Conservation (phyloP, 225 moss, liverwort and hornwort genomes). For the Polytrichum formosum region DNA sequence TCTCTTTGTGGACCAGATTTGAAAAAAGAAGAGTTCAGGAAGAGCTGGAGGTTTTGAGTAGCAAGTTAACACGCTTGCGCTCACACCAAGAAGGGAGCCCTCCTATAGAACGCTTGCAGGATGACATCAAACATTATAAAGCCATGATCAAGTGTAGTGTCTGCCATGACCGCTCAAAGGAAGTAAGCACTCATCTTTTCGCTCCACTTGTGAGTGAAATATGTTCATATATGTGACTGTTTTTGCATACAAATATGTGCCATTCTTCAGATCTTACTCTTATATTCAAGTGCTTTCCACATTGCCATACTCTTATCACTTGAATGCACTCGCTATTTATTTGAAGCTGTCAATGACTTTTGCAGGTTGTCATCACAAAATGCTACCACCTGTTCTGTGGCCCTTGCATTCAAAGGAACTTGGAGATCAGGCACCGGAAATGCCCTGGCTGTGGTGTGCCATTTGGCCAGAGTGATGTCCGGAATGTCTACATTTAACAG, state of each 20-base stretch:
- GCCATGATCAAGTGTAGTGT: conserved; percentile 93
- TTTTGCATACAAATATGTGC: not conserved
- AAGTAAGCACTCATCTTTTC: conserved; percentile 42
- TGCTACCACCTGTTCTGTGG: conserved; percentile 97
- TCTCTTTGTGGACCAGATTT: conserved; percentile 41
- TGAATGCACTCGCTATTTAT: not conserved
- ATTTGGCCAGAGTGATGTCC: conserved; percentile 96
- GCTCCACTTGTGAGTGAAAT: not conserved
- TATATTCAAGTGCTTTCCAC: too few relatives aligned
- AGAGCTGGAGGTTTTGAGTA: conserved; percentile 62
- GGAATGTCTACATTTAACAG: conserved; percentile 83
- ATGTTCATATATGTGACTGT: not conserved
- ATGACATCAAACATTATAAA: conserved; percentile 95
- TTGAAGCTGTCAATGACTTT: conserved; percentile 11
- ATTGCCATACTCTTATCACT: too few relatives aligned
- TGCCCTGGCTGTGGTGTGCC: conserved; percentile 98
- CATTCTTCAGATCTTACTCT: too few relatives aligned
- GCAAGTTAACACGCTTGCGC: conserved; percentile 56
- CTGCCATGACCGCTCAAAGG: conserved; percentile 94
- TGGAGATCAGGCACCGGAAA: conserved; percentile 95
- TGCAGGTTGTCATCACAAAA: conserved; percentile 97
- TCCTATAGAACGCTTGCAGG: conserved; percentile 78
- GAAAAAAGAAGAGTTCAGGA: conserved; percentile 90
- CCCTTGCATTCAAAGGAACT: conserved; percentile 92
- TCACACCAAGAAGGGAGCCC: conserved; percentile 74